phyloP scores from a whole-genome alignment of 345 rosid genomes.

The Euclidium syriacum region DNA sequence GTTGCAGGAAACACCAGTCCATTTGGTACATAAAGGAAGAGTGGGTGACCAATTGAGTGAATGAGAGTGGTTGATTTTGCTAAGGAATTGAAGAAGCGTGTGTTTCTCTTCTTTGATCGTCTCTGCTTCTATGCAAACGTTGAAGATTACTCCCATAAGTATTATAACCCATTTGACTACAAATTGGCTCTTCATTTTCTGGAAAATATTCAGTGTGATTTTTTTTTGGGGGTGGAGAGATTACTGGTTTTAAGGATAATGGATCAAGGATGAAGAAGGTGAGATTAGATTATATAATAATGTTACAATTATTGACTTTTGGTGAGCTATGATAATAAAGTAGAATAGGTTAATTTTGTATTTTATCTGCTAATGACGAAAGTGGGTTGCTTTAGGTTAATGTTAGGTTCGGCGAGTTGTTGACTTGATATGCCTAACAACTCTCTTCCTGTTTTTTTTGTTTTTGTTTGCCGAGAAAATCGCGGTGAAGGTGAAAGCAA shows the following conservation, averaged over 20 bases:
- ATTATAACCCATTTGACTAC: slow-evolving; percentile 28
- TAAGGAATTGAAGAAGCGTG: slow-evolving; percentile 68
- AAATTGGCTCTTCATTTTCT: slow-evolving; percentile 26
- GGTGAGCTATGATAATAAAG: not conserved
- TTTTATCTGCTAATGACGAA: not conserved
- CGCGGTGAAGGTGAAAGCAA: slow-evolving; percentile 25
- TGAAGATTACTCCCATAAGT: slow-evolving; percentile 34
- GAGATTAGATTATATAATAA: slow-evolving; percentile 20
- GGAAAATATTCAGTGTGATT: too few species aligned
- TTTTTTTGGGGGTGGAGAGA: not conserved
- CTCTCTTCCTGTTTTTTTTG: slow-evolving; percentile 16
- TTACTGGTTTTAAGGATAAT: slow-evolving; percentile 13
- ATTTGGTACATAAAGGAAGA: slow-evolving; percentile 52
- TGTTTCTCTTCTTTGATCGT: slow-evolving; percentile 43
- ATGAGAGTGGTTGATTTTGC: slow-evolving; percentile 48
- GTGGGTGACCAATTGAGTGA: slow-evolving; percentile 59
- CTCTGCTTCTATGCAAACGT: slow-evolving; percentile 44
- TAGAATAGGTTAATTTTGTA: not conserved
- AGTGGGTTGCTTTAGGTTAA: slow-evolving; percentile 33
- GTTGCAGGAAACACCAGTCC: slow-evolving; percentile 80
- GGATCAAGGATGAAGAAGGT: slow-evolving; percentile 22
- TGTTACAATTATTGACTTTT: slow-evolving; percentile 19
- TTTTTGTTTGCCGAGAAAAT: slow-evolving; percentile 21
- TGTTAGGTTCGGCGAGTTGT: slow-evolving; percentile 39
- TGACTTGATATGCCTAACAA: slow-evolving; percentile 35